A percentile compares a stretch with the other conserved stretches of the same genome.
Evolutionary conservation across 192 early-diverging fungal genomes (phyloP).

Genomic region (Backusella macrospora): DNA sequence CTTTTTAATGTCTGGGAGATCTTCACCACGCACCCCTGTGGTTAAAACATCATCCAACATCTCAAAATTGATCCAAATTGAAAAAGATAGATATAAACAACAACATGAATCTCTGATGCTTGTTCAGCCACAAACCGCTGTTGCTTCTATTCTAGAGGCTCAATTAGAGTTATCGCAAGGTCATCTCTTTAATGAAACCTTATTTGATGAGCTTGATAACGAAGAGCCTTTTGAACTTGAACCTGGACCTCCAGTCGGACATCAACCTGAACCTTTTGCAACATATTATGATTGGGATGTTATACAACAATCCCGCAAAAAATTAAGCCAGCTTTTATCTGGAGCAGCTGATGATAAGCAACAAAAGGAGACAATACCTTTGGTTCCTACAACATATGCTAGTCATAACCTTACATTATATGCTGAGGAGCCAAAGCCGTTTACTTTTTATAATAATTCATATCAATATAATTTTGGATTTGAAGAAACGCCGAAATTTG

Average conservation of each 20-base stretch:
- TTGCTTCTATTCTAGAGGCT: slow-evolving; percentile 21
- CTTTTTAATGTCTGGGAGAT: neutral
- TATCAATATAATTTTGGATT: slow-evolving; percentile 10
- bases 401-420: neutral
- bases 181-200: neutral
- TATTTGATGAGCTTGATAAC: neutral
- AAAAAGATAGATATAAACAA: slow-evolving; percentile 24
- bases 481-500: neutral
- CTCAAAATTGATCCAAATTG: slow-evolving; percentile 13
- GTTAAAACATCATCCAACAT: slow-evolving; percentile 3
- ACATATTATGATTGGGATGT: slow-evolving; percentile 15
- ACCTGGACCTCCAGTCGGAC: neutral
- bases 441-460: neutral
- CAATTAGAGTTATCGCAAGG: slow-evolving; percentile 31
- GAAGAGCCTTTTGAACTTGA: neutral
- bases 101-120: slow-evolving; percentile 13
- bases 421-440: neutral
- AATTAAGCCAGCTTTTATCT: neutral
- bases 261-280: neutral
- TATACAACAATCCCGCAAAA: slow-evolving; percentile 2
- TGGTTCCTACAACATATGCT: neutral
- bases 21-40: slow-evolving; percentile 29
- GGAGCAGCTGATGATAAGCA: neutral
- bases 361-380: neutral
- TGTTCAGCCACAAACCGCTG: slow-evolving; percentile 12